Percentiles rank a stretch among this genome's conserved stretches.
These are phyloP conservation scores for Aspergillus viridinutans DNA, from an alignment of 2,329 filamentous ascomycete species.

Conservation along the genomic window DNA sequence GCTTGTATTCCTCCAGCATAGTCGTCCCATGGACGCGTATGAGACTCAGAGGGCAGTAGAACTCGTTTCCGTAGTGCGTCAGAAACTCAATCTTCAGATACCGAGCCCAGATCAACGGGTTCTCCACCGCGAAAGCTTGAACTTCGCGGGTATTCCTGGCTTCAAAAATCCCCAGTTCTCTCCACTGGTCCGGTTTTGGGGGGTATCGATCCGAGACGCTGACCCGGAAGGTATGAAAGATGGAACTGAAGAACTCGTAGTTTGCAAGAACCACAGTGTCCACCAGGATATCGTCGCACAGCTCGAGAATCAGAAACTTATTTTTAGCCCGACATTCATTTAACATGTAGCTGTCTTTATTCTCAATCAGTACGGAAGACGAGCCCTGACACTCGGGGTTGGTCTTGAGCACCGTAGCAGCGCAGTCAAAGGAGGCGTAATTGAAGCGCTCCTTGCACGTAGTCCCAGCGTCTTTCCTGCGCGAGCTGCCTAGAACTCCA, in stretches of 20 bases:
- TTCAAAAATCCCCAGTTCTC: conserved; percentile 79
- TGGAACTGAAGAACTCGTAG: conserved; percentile 98
- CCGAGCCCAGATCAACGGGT: conserved; percentile 91
- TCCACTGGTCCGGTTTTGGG: conserved; percentile 89
- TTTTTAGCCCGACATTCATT: conserved; percentile 81
- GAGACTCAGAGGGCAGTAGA: conserved; percentile 88
- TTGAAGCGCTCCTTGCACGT: conserved; percentile 98
- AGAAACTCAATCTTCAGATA: conserved; percentile 90
- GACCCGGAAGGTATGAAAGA: conserved; percentile 84
- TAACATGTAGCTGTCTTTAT: conserved; percentile 98
- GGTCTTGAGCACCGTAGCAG: conserved; percentile 87
- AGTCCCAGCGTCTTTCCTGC: conserved; percentile 89
- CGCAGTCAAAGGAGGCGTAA: conserved; percentile 95
- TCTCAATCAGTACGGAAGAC: conserved; percentile 86
- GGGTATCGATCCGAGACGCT: conserved; percentile 94
- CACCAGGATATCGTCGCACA: conserved; percentile 81
- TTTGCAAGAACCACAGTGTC: conserved; percentile 97
- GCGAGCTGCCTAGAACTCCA: conserved; percentile 51
- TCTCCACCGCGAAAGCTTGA: conserved; percentile 89
- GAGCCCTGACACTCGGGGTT: conserved; percentile 82
- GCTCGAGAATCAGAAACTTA: conserved; percentile 91
- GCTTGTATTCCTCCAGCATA: conserved; percentile 91
- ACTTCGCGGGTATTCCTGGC: conserved; percentile 90
- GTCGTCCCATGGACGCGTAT: conserved; percentile 88
- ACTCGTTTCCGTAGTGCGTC: conserved; percentile 92